Conservation (phyloP, 306 rosid species). For the Fragaria vesca region DNA sequence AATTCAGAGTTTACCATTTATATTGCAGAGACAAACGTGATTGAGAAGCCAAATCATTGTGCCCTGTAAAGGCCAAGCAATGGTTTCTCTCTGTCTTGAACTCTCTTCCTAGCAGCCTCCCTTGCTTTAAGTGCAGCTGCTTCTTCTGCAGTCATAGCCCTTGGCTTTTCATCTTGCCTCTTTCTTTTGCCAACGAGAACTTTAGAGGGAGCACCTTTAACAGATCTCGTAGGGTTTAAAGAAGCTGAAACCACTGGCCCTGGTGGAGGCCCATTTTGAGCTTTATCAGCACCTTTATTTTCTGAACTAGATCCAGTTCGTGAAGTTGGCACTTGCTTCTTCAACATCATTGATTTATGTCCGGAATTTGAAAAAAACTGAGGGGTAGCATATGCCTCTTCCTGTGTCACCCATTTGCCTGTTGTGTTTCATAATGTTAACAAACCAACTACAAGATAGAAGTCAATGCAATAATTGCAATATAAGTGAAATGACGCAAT, state of each 20-base stretch:
- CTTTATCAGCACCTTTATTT: constrained; percentile 38
- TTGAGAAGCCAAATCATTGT: constrained; percentile 37
- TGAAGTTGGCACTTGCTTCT: constrained; percentile 41
- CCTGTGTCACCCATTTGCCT: constrained; percentile 95
- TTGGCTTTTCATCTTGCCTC: constrained; percentile 60
- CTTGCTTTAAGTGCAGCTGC: constrained; percentile 89
- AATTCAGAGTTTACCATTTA: constrained; percentile 22
- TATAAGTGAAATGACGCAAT: constrained; percentile 12
- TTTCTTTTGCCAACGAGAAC: constrained; percentile 85
- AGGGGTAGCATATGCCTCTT: constrained; percentile 84
- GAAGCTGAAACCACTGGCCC: constrained; percentile 61
- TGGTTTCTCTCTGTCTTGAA: constrained; percentile 83
- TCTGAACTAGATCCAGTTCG: constrained; percentile 38
- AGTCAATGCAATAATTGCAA: not conserved
- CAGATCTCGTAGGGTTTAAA: constrained; percentile 62
- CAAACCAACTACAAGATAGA: constrained; percentile 22
- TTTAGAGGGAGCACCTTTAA: constrained; percentile 72
- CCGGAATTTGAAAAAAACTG: constrained; percentile 52
- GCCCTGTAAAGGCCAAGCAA: constrained; percentile 83
- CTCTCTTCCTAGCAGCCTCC: constrained; percentile 98
- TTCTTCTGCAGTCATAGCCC: constrained; percentile 70
- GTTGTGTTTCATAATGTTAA: constrained; percentile 40
- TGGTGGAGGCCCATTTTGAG: constrained; percentile 48
- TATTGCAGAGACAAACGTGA: constrained; percentile 16
- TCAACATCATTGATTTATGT: constrained; percentile 41